A percentile compares a stretch with the other conserved stretches of the same genome.
phyloP scores from a whole-genome alignment of 2,329 filamentous ascomycete genomes.

The Xylariomycetidae sp. region DNA sequence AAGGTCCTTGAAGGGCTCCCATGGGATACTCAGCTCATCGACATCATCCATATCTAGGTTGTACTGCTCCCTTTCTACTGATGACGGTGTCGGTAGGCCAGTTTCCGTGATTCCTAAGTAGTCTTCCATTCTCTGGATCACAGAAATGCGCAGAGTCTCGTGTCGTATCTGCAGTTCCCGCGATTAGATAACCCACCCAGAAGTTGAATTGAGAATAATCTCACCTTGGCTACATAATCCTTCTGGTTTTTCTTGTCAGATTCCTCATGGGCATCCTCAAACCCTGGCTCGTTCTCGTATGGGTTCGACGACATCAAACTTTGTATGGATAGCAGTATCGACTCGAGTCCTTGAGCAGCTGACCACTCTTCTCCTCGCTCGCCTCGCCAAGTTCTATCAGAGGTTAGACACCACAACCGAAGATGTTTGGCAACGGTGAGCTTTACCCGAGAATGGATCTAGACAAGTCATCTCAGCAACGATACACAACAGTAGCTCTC shows the following conservation, averaged over 20 bases:
- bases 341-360: conserved; percentile 90
- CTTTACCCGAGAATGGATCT: conserved; percentile 81
- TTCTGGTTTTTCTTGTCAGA: conserved; percentile 70
- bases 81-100: conserved; percentile 34
- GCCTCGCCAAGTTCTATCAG: conserved; percentile 90
- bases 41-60: conserved; percentile 46
- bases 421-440: too few species aligned
- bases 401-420: too few species aligned
- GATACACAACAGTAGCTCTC: conserved; percentile 10
- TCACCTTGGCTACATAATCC: conserved; percentile 76
- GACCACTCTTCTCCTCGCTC: conserved; percentile 94
- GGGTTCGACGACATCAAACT: conserved; percentile 92
- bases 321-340: conserved; percentile 90
- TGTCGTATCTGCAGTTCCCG: conserved; percentile 66
- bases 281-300: conserved; percentile 94
- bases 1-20: conserved; percentile 84
- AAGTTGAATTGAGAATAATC: too few species aligned
- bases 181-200: neutral
- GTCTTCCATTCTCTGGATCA: conserved; percentile 80
- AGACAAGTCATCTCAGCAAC: conserved; percentile 4
- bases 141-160: conserved; percentile 79
- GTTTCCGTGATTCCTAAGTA: conserved; percentile 63
- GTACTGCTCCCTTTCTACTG: conserved; percentile 31
- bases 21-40: conserved; percentile 52
- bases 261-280: conserved; percentile 66